These are phyloP conservation scores for Fusarium pininemorale DNA, from an alignment of 2,329 filamentous ascomycete genomes.

Conservation along the genomic window DNA sequence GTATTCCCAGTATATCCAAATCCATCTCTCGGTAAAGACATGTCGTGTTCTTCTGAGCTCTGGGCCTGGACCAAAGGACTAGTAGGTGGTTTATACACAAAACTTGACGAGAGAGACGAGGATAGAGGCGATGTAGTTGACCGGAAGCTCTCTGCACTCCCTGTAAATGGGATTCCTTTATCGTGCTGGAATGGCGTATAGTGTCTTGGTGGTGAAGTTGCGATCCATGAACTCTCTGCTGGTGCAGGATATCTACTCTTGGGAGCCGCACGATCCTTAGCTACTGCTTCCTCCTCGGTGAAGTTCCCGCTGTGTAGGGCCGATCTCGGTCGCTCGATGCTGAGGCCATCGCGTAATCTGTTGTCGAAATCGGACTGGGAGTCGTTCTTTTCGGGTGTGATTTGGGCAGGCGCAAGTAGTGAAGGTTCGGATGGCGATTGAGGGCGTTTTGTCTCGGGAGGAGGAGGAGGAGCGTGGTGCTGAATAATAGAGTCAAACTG, in stretches of 20 bases:
- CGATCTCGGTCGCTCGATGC: slow-evolving; percentile 85
- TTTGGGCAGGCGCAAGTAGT: slow-evolving; percentile 57
- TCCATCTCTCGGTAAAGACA: slow-evolving; percentile 62
- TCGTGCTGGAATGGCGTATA: slow-evolving; percentile 59
- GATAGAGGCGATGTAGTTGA: slow-evolving; percentile 69
- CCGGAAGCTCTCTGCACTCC: slow-evolving; percentile 49
- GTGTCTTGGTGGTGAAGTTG: slow-evolving; percentile 65
- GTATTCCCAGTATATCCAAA: slow-evolving; percentile 62
- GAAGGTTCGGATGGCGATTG: slow-evolving; percentile 50
- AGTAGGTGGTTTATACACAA: slow-evolving; percentile 86
- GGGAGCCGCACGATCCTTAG: slow-evolving; percentile 13
- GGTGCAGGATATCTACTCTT: slow-evolving; percentile 30
- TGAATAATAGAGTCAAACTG: slow-evolving; percentile 53
- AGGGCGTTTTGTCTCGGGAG: slow-evolving; percentile 33
- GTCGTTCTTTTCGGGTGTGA: slow-evolving; percentile 52
- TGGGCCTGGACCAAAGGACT: slow-evolving; percentile 91
- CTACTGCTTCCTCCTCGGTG: slow-evolving; percentile 52
- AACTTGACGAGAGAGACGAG: slow-evolving; percentile 80
- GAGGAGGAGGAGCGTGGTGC: slow-evolving; percentile 17
- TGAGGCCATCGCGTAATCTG: slow-evolving; percentile 62
- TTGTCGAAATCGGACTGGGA: slow-evolving; percentile 44
- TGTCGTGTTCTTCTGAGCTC: slow-evolving; percentile 77
- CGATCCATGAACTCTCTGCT: slow-evolving; percentile 55
- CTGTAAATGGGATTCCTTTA: slow-evolving; percentile 43
- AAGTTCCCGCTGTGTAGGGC: slow-evolving; percentile 75